Evolutionary conservation across 371 early-diverging fungal genomes (phyloP), one percentile per base, ranked within the genome.

Genomic region (Mortierella sp.): DNA sequence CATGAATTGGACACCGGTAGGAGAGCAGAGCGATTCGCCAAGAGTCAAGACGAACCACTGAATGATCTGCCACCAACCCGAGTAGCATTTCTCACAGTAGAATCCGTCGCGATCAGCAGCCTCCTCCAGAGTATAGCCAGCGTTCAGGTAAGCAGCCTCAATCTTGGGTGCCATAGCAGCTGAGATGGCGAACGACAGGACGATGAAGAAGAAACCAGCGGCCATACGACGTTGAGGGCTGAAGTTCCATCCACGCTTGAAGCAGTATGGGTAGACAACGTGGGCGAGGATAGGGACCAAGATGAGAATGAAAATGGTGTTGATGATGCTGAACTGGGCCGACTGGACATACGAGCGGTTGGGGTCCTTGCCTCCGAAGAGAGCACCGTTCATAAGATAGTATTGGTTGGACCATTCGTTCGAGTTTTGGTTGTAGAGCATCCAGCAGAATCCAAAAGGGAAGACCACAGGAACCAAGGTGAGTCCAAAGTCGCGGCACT

Each of bases 1-100:
- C 29, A 85, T 81, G 64, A 91, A 86, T 70, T 89, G 84, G 59
- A 90, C 78, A 50, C 91, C 92, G 21, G 86, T 86, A 52, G 87
- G 85, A 25, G 85, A 85, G 70, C 88, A 78, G 24, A 92, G 47
- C 46, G 85, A 78, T 71, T 92, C 94, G 43, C 86, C 90, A 43
- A 82, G 60, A 16, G 91, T 83, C 22, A 92, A 59, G 52, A 91
- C 3, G 68, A 90, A 73, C 80, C 88, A 90, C 50, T 88, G 90
- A 56, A 89, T 82, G 40, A 90, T 21, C 73, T 88, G 88, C 79
- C 69, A 79, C 54, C 83, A 69, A 43, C 63, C 82, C 43, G 80
- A 70, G 47, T 71, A 45, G 64, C 80, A 81, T 47, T 48, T 39
- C 31, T 28, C 21, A 48, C 68, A 71, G 69, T 68, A 64, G 4